phyloP scores from a whole-genome alignment of 495 filamentous ascomycete species.

The Talaromyces adpressus region DNA sequence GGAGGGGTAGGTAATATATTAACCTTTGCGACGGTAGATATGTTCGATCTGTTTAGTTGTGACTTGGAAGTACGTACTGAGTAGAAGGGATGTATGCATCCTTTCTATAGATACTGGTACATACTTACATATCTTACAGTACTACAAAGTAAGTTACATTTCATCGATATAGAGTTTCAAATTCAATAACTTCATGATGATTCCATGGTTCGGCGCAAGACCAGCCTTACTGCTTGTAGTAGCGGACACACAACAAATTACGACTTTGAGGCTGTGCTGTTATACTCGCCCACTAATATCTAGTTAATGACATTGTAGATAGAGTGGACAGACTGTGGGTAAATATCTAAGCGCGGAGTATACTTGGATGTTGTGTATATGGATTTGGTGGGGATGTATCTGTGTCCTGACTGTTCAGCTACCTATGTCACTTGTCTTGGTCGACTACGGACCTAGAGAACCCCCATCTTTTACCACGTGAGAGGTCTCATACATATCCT shows the following conservation, averaged over 20 bases:
- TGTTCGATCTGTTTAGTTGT: background rate
- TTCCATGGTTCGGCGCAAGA: background rate
- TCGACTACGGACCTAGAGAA: too few relatives aligned
- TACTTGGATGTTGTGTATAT: background rate
- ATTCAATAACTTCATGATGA: background rate
- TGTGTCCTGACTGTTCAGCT: background rate
- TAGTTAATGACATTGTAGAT: background rate
- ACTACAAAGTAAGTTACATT: background rate
- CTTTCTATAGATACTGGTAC: background rate
- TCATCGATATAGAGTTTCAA: background rate
- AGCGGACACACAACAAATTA: background rate
- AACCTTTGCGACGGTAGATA: background rate
- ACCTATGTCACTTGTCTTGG: background rate
- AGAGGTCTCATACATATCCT: background rate
- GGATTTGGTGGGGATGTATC: background rate
- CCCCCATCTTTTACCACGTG: background rate
- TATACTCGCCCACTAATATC: background rate
- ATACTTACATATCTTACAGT: background rate
- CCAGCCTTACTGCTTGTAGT: background rate
- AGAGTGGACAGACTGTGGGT: too few relatives aligned
- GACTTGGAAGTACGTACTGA: too few relatives aligned
- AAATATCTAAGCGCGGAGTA: background rate
- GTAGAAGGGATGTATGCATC: background rate
- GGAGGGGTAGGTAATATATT: background rate
- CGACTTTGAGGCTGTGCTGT: background rate